A percentile compares a stretch with the other conserved stretches of the same genome.
phyloP scores from a whole-genome alignment of 768 basidiomycete species.

The Tephrocybe sp. region DNA sequence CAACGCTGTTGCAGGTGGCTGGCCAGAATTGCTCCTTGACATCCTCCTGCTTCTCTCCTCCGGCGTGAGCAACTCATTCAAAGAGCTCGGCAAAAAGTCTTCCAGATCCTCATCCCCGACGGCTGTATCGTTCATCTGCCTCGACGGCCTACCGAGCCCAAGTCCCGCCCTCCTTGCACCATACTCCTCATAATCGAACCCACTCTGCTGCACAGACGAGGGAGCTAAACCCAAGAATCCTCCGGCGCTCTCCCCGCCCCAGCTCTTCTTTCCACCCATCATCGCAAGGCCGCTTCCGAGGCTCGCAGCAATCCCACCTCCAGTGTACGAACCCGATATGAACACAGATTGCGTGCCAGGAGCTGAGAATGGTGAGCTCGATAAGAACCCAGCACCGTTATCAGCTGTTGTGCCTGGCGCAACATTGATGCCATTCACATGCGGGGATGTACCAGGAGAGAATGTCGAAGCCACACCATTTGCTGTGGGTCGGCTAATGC shows the following conservation, averaged over 20 bases:
- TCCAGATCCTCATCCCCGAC: constrained; percentile 79
- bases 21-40: constrained; percentile 67
- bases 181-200: constrained; percentile 41
- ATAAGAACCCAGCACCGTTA: constrained; percentile 36
- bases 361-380: constrained; percentile 75
- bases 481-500: constrained; percentile 27
- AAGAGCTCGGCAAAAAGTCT: constrained; percentile 85
- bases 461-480: constrained; percentile 27
- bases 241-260: constrained; percentile 28
- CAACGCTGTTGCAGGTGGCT: constrained; percentile 23
- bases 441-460: constrained; percentile 64
- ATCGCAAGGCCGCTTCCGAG: constrained; percentile 55
- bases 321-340: constrained; percentile 31
- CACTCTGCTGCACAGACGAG: constrained; percentile 20
- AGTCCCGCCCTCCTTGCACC: constrained; percentile 17
- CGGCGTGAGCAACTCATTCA: constrained; percentile 88
- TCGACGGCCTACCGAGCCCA: constrained; percentile 16
- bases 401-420: constrained; percentile 34
- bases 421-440: constrained; percentile 28
- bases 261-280: constrained; percentile 42
- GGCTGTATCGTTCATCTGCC: constrained; percentile 31
- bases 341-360: constrained; percentile 66
- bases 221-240: constrained; percentile 4
- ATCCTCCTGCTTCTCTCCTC: constrained; percentile 82
- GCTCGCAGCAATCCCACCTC: constrained; percentile 61